Base-by-base conservation (phyloP, 257 asterid species). In the Fraxinus americana region DNA sequence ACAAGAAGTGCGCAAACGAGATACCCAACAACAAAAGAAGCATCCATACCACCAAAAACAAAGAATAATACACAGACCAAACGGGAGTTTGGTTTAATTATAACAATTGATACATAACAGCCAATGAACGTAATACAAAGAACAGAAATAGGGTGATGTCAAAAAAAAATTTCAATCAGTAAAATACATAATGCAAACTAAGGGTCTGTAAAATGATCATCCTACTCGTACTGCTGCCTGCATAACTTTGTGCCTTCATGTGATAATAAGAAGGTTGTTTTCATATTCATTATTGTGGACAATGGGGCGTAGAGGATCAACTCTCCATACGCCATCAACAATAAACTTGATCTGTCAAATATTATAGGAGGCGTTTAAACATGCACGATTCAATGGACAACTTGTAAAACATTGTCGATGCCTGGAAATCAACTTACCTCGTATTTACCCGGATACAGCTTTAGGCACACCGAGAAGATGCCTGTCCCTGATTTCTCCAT, bases 311-410 rank as follows among this genome's bases (percentile, higher is more conserved):
- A 93, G 88, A 36, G 95, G 97, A 83, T 96, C 99, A 38, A 86
- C 78, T 83, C 75, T 89, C 99, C 99, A 96, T 81, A 71, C 39
- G 67, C 99, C 99, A 78, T 96, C 98, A 72, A 96, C 97, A 78
- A 96, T 87, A 61, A 93, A 96, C 85, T 96, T 96, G 81, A 96
- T 92, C 99, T 96, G 95, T 80, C 84, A 17, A 54, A 54, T 19
- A 11, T 63, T 21, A 63, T 25, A 63, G 69, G 35, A 23, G 34
- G 21, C 35, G 16, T 61, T 69, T 59, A 25, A 32, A 17, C 3
- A 38, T 57, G 9, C 14, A 10, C 25, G 78, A 61, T 23, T 35
- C 27, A 65, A 71, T 45, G 19, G 54, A 74, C 34, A 41, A 52
- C 32, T 2, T 0, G 6, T 23, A 9, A 23, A 61, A 8, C 35